Evolutionary conservation across 768 basidiomycete genomes (phyloP).

Genomic region (Candolleomyces eurysporus): DNA sequence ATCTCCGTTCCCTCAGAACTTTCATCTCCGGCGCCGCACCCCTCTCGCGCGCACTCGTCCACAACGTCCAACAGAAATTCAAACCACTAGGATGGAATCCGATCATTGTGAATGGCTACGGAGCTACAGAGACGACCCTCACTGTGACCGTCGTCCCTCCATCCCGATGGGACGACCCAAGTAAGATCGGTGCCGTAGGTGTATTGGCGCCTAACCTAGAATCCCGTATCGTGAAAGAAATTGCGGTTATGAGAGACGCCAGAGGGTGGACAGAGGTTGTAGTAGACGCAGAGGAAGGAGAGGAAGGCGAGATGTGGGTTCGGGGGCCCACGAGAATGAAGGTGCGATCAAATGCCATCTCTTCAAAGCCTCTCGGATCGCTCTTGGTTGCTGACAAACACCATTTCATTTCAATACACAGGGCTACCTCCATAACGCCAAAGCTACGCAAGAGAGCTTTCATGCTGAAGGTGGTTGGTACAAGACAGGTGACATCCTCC

Average conservation of each 20-base stretch:
- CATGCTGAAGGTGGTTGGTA: conserved; percentile 54
- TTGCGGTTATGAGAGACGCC: conserved; percentile 20
- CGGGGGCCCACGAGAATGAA: conserved; percentile 67
- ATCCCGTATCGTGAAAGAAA: conserved; percentile 47
- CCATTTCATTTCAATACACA: no score
- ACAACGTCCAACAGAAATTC: conserved; percentile 34
- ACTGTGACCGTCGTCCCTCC: conserved; percentile 41
- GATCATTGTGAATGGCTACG: conserved; percentile 33
- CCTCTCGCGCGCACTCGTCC: conserved; percentile 48
- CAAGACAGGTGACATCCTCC: conserved; percentile 68
- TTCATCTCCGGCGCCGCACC: conserved; percentile 67
- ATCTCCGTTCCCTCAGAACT: conserved; percentile 45
- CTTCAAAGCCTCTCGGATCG: no score
- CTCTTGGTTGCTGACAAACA: no score
- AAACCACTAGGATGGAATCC: conserved; percentile 7
- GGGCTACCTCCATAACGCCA: conserved; percentile 61
- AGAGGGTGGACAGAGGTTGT: neutral
- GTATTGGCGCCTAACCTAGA: conserved; percentile 57
- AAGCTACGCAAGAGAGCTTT: conserved; percentile 55
- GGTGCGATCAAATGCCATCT: no score
- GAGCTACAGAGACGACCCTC: conserved; percentile 65
- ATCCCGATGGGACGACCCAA: conserved; percentile 21
- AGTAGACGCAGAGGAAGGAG: conserved; percentile 34
- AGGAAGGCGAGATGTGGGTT: conserved; percentile 67
- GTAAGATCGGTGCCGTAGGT: conserved; percentile 56